Evolutionary conservation across 2,329 filamentous ascomycete genomes (phyloP).

Genomic region (Rugonectria rugulosa): DNA sequence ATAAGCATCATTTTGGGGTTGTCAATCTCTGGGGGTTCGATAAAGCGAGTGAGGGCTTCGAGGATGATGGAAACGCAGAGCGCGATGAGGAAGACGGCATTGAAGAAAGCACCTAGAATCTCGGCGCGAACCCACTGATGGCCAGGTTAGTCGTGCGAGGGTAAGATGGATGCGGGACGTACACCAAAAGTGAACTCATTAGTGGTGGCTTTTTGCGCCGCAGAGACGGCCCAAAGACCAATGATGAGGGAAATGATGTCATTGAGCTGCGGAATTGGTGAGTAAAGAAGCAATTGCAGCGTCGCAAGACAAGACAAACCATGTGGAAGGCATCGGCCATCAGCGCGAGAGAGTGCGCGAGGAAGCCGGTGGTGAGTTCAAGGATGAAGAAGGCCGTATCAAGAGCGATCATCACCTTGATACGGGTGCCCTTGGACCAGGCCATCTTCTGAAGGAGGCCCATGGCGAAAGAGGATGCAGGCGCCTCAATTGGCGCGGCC

Average conservation of each 20-base stretch:
- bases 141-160: conserved; percentile 32
- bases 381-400: conserved; percentile 90
- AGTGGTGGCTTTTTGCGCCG: conserved; percentile 83
- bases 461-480: conserved; percentile 34
- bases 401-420: conserved; percentile 90
- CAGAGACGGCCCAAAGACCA: conserved; percentile 93
- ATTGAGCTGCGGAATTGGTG: conserved; percentile 70
- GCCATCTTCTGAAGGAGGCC: conserved; percentile 65
- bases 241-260: conserved; percentile 95
- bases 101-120: conserved; percentile 94
- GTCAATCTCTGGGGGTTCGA: conserved; percentile 87
- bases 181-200: conserved; percentile 96
- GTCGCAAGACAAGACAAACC: conserved; percentile 60
- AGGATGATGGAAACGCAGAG: conserved; percentile 96
- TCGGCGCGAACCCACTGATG: conserved; percentile 92
- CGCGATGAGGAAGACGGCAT: conserved; percentile 96
- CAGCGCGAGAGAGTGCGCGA: conserved; percentile 88
- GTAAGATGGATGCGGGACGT: conserved; percentile 46
- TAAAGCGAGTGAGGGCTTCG: conserved; percentile 89
- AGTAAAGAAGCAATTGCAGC: conserved; percentile 14
- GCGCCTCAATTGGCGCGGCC: conserved; percentile 20
- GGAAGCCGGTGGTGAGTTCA: conserved; percentile 85
- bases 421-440: conserved; percentile 91
- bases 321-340: conserved; percentile 99
- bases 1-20: conserved; percentile 89